Conservation (phyloP, 1,284 basidiomycete species). For the Mycena citricolor region DNA sequence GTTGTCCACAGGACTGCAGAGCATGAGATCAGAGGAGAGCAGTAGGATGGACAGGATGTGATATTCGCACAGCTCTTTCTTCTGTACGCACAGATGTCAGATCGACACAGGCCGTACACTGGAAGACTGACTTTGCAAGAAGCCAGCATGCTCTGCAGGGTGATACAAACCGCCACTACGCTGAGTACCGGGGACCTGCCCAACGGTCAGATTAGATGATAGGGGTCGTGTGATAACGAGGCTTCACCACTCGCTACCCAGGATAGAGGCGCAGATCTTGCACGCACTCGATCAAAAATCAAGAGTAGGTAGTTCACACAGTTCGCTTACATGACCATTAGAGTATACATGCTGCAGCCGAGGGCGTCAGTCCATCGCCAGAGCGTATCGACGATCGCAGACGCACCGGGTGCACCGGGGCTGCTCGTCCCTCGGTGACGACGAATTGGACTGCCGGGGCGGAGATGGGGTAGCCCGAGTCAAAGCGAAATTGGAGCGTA, state of each 20-base stretch:
- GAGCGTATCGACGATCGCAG: slow-evolving; percentile 16
- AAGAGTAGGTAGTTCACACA: slow-evolving; percentile 8
- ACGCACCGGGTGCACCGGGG: slow-evolving; percentile 76
- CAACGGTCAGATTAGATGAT: slow-evolving; percentile 1
- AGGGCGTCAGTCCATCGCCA: slow-evolving; percentile 17
- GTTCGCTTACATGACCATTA: slow-evolving; percentile 71
- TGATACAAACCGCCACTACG: slow-evolving; percentile 75
- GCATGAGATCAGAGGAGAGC: slow-evolving; percentile 8
- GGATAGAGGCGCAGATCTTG: slow-evolving; percentile 82
- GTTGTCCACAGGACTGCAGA: slow-evolving; percentile 68
- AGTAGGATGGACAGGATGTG: background rate
- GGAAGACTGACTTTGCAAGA: slow-evolving; percentile 68
- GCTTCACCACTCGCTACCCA: slow-evolving; percentile 72
- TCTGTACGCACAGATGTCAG: slow-evolving; percentile 39
- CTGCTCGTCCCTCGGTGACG: slow-evolving; percentile 55
- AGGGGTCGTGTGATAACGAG: slow-evolving; percentile 1
- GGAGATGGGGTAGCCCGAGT: slow-evolving; percentile 74
- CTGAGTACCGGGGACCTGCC: slow-evolving; percentile 69
- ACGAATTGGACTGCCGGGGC: slow-evolving; percentile 83
- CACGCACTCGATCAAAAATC: slow-evolving; percentile 20
- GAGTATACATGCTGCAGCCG: slow-evolving; percentile 73
- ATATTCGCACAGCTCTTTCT: slow-evolving; percentile 64
- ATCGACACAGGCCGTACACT: slow-evolving; percentile 2
- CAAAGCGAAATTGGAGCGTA: slow-evolving; percentile 76
- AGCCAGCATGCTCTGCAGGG: slow-evolving; percentile 84